Conservation (phyloP, 345 rosid species). For the Gynandropsis gynandra region DNA sequence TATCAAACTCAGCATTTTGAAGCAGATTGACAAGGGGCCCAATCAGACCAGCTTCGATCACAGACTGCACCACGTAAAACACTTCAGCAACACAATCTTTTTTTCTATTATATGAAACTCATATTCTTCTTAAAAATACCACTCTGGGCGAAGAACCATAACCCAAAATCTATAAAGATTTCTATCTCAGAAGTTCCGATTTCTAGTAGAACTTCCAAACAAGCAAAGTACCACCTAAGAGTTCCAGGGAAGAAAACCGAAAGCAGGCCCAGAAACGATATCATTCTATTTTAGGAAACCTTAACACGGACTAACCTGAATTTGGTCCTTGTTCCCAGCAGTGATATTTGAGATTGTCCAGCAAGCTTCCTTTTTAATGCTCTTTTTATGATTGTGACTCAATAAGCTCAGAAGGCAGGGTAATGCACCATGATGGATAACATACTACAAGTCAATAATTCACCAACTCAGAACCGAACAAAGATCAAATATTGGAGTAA, state of each 20-base stretch:
- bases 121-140: too few species aligned
- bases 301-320: slow-evolving; percentile 47
- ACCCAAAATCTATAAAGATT: too few species aligned
- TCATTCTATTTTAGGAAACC: background rate
- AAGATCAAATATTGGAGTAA: background rate
- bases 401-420: slow-evolving; percentile 71
- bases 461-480: slow-evolving; percentile 18
- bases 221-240: too few species aligned
- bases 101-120: too few species aligned
- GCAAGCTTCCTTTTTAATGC: slow-evolving; percentile 98
- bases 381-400: slow-evolving; percentile 77
- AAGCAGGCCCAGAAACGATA: background rate
- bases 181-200: too few species aligned
- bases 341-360: slow-evolving; percentile 99
- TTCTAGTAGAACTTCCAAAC: too few species aligned
- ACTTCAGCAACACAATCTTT: too few species aligned
- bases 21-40: slow-evolving; percentile 60
- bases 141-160: too few species aligned
- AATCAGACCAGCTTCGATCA: slow-evolving; percentile 59
- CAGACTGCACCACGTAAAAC: slow-evolving; percentile 33
- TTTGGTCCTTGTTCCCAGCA: slow-evolving; percentile 93
- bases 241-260: too few species aligned
- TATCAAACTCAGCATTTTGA: slow-evolving; percentile 74
- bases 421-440: slow-evolving; percentile 70
- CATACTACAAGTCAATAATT: slow-evolving; percentile 39